These are phyloP conservation scores for Corchorus capsularis DNA, from an alignment of 345 rosid genomes.

Conservation along the genomic window DNA sequence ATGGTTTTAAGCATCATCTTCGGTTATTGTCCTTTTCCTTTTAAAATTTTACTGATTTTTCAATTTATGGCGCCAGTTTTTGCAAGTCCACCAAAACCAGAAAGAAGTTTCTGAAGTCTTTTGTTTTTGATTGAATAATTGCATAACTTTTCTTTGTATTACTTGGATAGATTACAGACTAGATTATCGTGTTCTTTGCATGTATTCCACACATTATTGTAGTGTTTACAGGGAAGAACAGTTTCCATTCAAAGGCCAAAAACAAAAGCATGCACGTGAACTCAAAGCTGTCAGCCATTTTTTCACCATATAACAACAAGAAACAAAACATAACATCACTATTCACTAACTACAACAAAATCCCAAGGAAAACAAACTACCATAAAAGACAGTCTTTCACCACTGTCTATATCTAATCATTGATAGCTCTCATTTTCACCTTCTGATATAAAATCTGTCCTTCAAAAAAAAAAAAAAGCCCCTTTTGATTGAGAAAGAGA, in stretches of 20 bases:
- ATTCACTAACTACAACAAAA: constrained; percentile 15
- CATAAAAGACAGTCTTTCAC: neutral
- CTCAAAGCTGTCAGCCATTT: constrained; percentile 33
- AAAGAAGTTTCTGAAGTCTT: neutral
- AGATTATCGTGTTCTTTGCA: neutral
- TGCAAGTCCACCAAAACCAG: neutral
- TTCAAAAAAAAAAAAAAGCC: neutral
- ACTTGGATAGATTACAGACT: neutral
- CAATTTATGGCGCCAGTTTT: neutral
- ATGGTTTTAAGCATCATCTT: neutral
- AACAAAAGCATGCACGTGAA: constrained; percentile 37
- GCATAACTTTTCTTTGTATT: neutral
- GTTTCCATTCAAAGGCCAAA: constrained; percentile 21
- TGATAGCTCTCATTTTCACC: constrained; percentile 19
- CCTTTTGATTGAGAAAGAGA: constrained; percentile 14
- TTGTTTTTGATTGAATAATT: neutral
- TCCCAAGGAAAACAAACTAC: constrained; percentile 1
- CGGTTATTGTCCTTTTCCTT: neutral
- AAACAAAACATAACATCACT: constrained; percentile 11
- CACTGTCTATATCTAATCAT: constrained; percentile 22
- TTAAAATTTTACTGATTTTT: neutral
- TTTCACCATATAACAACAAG: constrained; percentile 14
- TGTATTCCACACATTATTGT: neutral
- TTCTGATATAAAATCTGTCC: neutral
- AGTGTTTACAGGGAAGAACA: neutral